phyloP scores from a whole-genome alignment of 2,329 filamentous ascomycete species.

The Nemania bipapillata region DNA sequence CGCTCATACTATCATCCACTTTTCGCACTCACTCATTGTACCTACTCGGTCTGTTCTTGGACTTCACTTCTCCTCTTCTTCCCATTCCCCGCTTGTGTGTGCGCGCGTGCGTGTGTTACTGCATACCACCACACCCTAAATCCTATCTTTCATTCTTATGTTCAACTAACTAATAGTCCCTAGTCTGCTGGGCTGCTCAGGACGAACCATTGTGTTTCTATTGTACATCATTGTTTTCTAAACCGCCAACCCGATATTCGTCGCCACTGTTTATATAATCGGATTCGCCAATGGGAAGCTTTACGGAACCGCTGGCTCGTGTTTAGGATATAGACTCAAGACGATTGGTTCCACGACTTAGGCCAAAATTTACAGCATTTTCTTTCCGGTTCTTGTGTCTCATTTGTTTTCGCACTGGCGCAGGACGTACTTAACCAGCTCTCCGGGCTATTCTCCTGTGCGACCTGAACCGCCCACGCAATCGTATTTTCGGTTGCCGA shows the following conservation, averaged over 20 bases:
- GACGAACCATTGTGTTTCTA: conserved; percentile 25
- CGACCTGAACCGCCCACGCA: conserved; percentile 4
- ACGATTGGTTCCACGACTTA: conserved; percentile 31
- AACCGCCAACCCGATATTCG: conserved; percentile 7
- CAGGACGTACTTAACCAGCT: conserved; percentile 10
- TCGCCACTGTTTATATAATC: conserved; percentile 17
- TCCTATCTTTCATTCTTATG: neutral
- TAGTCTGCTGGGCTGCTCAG: conserved; percentile 28
- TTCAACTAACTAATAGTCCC: conserved; percentile 27
- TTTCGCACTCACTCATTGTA: conserved; percentile 11
- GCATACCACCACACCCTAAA: conserved; percentile 6
- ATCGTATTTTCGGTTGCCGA: conserved; percentile 37
- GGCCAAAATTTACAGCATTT: conserved; percentile 5
- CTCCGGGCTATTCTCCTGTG: conserved; percentile 15
- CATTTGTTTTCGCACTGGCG: conserved; percentile 35
- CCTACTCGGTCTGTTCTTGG: conserved; percentile 13
- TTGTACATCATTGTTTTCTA: conserved; percentile 21
- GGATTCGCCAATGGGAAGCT: conserved; percentile 3
- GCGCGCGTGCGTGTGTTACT: neutral
- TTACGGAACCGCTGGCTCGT: conserved; percentile 20
- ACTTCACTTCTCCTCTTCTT: conserved; percentile 11
- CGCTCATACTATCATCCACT: conserved; percentile 29
- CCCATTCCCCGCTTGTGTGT: conserved; percentile 22
- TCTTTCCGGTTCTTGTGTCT: conserved; percentile 21
- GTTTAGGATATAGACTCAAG: conserved; percentile 31